A percentile compares a stretch with the other conserved stretches of the same genome.
phyloP scores from a whole-genome alignment of 768 basidiomycete species.

The Melanogaster broomeanus region DNA sequence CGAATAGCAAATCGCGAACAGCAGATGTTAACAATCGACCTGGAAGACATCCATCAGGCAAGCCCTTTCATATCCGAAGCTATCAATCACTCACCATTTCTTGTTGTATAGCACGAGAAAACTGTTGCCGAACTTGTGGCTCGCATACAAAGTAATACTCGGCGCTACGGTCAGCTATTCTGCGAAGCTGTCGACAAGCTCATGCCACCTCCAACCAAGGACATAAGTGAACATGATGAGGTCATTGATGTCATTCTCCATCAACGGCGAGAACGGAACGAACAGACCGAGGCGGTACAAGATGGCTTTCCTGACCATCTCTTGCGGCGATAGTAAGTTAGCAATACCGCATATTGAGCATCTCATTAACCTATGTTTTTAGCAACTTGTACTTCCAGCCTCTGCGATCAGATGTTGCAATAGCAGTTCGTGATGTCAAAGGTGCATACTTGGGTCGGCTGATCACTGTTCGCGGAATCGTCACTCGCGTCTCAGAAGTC shows the following conservation, averaged over 20 bases:
- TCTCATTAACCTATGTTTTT: slow-evolving; percentile 16
- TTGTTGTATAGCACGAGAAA: slow-evolving; percentile 57
- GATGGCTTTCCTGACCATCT: slow-evolving; percentile 89
- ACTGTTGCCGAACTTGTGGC: slow-evolving; percentile 72
- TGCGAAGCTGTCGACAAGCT: slow-evolving; percentile 88
- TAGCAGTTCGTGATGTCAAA: slow-evolving; percentile 92
- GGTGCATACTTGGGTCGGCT: slow-evolving; percentile 86
- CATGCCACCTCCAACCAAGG: slow-evolving; percentile 86
- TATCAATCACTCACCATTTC: slow-evolving; percentile 8
- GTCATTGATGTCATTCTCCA: slow-evolving; percentile 97
- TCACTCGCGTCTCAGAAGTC: slow-evolving; percentile 98
- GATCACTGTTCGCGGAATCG: slow-evolving; percentile 96
- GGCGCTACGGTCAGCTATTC: slow-evolving; percentile 89
- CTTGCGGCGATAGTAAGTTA: slow-evolving; percentile 89
- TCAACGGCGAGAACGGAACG: slow-evolving; percentile 88
- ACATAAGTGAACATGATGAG: slow-evolving; percentile 89
- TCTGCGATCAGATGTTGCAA: slow-evolving; percentile 66
- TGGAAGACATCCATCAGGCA: slow-evolving; percentile 85
- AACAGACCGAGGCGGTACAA: slow-evolving; percentile 70
- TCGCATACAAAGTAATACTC: slow-evolving; percentile 81
- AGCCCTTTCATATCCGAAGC: slow-evolving; percentile 20
- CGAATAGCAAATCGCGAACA: slow-evolving; percentile 90
- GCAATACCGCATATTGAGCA: background rate
- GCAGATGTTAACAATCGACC: slow-evolving; percentile 82
- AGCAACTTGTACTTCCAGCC: slow-evolving; percentile 97